Evolutionary conservation across 257 asterid species (phyloP).

Genomic region (Primulina tabacum): DNA sequence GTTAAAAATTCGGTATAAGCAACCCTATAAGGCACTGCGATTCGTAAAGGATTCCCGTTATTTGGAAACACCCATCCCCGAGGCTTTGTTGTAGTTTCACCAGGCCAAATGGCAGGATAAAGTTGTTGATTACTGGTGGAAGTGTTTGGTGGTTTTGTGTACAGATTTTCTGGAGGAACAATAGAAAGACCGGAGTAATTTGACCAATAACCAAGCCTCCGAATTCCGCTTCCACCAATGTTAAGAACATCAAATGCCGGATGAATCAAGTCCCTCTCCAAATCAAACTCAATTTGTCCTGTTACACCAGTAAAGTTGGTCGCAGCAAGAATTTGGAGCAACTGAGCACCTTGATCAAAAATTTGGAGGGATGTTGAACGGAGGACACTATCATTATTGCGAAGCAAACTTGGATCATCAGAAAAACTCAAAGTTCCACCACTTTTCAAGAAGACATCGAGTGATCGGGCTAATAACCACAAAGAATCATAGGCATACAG

Average conservation of each 20-base stretch:
- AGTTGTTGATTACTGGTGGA: conserved; percentile 39
- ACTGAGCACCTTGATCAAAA: conserved; percentile 55
- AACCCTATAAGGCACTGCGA: conserved; percentile 62
- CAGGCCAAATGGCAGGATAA: conserved; percentile 66
- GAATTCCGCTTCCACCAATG: conserved; percentile 52
- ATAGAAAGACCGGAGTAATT: conserved; percentile 53
- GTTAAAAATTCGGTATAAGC: conserved; percentile 51
- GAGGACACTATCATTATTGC: conserved; percentile 35
- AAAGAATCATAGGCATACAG: conserved; percentile 69
- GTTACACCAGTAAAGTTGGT: conserved; percentile 56
- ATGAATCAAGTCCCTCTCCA: conserved; percentile 45
- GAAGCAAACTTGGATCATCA: conserved; percentile 48
- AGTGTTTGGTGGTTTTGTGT: conserved; percentile 40
- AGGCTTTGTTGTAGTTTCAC: conserved; percentile 53
- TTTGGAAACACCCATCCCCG: conserved; percentile 82
- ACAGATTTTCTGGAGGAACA: conserved; percentile 47
- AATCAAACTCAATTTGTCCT: conserved; percentile 49
- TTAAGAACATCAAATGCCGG: conserved; percentile 66
- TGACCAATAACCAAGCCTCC: conserved; percentile 71
- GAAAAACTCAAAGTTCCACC: conserved; percentile 49
- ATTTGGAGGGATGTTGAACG: conserved; percentile 39
- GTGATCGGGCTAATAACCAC: conserved; percentile 70
- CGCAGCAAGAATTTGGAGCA: conserved; percentile 44
- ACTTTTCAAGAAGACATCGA: conserved; percentile 37
- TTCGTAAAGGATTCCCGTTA: conserved; percentile 56